Conservation (phyloP, 495 filamentous ascomycete genomes). For the Trichoderma virens region DNA sequence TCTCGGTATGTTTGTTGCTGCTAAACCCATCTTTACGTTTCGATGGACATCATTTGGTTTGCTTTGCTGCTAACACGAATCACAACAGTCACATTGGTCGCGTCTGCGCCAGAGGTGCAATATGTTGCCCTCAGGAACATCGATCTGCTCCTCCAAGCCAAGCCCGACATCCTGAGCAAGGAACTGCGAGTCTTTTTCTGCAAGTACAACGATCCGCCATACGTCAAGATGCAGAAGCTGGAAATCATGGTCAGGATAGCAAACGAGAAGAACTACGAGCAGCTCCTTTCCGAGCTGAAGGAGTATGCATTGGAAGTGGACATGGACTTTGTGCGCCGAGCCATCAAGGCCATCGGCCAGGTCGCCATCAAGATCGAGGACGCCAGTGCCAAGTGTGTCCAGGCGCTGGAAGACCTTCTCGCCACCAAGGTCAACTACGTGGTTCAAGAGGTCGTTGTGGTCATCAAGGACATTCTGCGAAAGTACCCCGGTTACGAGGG, state of each 20-base stretch:
- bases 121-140: slow-evolving; percentile 96
- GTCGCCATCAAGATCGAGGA: slow-evolving; percentile 97
- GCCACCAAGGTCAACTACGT: slow-evolving; percentile 98
- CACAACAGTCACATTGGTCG: slow-evolving; percentile 90
- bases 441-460: slow-evolving; percentile 94
- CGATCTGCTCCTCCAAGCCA: slow-evolving; percentile 88
- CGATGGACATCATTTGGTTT: not conserved
- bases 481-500: slow-evolving; percentile 98
- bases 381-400: slow-evolving; percentile 89
- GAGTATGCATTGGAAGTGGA: slow-evolving; percentile 98
- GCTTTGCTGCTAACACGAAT: slow-evolving; percentile 22
- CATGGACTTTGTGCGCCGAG: slow-evolving; percentile 95
- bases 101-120: slow-evolving; percentile 93
- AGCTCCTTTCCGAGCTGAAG: slow-evolving; percentile 86
- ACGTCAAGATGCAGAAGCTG: slow-evolving; percentile 94
- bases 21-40: not conserved
- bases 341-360: slow-evolving; percentile 92
- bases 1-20: slow-evolving; percentile 53
- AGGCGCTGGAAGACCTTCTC: slow-evolving; percentile 86
- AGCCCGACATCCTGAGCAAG: slow-evolving; percentile 92
- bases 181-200: slow-evolving; percentile 98
- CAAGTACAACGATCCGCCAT: slow-evolving; percentile 98
- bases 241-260: slow-evolving; percentile 99
- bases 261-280: slow-evolving; percentile 93
- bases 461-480: slow-evolving; percentile 97